Evolutionary conservation across 345 rosid genomes (phyloP), one percentile per base, ranked within the genome.

Genomic region (Draba incana): DNA sequence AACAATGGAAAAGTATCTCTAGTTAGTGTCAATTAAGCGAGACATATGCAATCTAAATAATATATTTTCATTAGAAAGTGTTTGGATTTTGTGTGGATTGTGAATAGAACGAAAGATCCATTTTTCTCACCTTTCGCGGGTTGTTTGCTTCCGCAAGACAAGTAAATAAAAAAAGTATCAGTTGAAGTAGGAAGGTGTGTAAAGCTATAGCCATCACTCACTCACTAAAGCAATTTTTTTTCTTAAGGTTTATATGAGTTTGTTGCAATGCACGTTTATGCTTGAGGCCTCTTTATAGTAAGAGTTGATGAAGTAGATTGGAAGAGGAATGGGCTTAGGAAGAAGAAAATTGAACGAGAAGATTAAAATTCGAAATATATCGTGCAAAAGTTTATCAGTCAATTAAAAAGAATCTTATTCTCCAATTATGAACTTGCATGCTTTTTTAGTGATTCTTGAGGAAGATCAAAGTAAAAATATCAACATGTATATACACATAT

Each of bases 381-480:
- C 25, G 66, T 59, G 74, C 52, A 50, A 2, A 27, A 12, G 66
- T 50, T 59, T 35, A 69, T 69, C 74, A 69, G 59, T 69, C 66
- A 69, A 69, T 59, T 42, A 28, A 27, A 16, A 39, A 49, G 74
- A 58, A 69, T 59, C 72, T 37, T 25, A 68, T 68, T 58, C 72
- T 46, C 11, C 23, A 3, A 50, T 31, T 13, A 70, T 50, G 53
- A 70, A 43, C 52, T 4, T 52, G 60, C 60, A 20, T 51, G 15
- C 20, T 61, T 15, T 11, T 50, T 1, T 13, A 4, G 20, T 42
- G 49, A 49, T 16, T 69, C 66, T 69, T 38, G 60, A 16, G 45
- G 42, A 15, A 50, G 15, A 39, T 15, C 24, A 69, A 41, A 14
- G 56, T 28, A 8, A 28, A 28, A 28, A 28, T 20, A 20, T 20